phyloP scores from a whole-genome alignment of 257 asterid genomes.

The Fraxinus cuspidata region DNA sequence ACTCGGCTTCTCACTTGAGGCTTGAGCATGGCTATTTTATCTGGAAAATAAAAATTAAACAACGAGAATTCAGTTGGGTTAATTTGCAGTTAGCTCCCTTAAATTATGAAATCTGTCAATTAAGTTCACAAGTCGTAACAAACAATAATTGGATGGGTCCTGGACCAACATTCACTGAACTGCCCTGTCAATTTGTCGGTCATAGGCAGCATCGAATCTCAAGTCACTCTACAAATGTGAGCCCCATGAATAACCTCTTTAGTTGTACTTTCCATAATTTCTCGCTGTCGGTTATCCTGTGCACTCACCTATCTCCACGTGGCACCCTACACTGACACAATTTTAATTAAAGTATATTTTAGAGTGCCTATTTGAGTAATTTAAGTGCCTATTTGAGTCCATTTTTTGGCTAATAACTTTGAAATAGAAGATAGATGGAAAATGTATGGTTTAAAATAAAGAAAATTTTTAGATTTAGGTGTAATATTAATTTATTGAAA shows the following conservation, averaged over 20 bases:
- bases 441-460: too few species aligned
- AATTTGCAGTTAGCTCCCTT: neutral
- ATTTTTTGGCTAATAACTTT: too few species aligned
- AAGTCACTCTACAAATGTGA: constrained; percentile 18
- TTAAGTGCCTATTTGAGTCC: too few species aligned
- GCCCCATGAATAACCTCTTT: neutral
- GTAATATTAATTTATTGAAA: too few species aligned
- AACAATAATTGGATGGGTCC: constrained; percentile 29
- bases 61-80: neutral
- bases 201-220: constrained; percentile 11
- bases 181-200: constrained; percentile 10
- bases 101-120: neutral
- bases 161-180: constrained; percentile 28
- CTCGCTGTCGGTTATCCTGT: constrained; percentile 41
- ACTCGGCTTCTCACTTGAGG: too few species aligned
- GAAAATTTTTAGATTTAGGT: too few species aligned
- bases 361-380: too few species aligned
- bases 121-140: neutral
- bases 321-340: neutral
- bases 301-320: constrained; percentile 33
- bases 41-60: neutral
- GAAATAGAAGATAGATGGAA: too few species aligned
- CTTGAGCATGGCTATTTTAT: too few species aligned
- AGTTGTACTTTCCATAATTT: neutral
- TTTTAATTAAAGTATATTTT: too few species aligned